Evolutionary conservation across 306 rosid genomes (phyloP).

Genomic region (Heteromeles arbutifolia): DNA sequence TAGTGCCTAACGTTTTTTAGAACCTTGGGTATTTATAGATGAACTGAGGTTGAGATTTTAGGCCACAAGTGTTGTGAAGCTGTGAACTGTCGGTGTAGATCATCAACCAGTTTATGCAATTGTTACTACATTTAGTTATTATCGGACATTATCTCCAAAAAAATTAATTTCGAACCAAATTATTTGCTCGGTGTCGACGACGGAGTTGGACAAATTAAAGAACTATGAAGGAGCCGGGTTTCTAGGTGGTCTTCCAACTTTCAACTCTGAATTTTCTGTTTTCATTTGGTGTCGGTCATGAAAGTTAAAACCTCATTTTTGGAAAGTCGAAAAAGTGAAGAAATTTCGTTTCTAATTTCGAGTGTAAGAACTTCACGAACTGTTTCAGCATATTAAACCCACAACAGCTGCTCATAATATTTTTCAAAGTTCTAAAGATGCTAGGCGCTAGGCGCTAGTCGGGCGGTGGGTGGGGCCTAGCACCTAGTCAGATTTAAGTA

Average conservation of each 20-base stretch:
- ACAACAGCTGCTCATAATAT: too few species aligned
- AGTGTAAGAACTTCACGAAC: too few species aligned
- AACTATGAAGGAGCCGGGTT: neutral
- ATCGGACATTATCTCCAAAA: too few species aligned
- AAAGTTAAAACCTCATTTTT: neutral
- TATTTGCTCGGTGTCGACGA: neutral
- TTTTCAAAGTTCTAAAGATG: too few species aligned
- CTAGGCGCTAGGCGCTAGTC: too few species aligned
- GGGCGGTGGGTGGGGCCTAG: too few species aligned
- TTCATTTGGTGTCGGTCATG: neutral
- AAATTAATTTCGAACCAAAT: neutral
- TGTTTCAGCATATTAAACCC: too few species aligned
- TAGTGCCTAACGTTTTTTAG: too few species aligned
- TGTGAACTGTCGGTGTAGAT: neutral
- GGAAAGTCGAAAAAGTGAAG: too few species aligned
- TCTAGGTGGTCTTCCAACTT: neutral
- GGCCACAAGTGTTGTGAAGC: neutral
- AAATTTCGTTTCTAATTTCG: too few species aligned
- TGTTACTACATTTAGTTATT: too few species aligned
- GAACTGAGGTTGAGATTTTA: neutral
- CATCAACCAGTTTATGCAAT: neutral
- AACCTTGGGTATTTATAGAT: slow-evolving; percentile 6
- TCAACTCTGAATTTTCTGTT: neutral
- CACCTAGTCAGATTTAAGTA: too few species aligned
- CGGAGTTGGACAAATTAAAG: neutral